These are phyloP conservation scores for Remersonia thermophila DNA, from an alignment of 2,329 filamentous ascomycete genomes.

Conservation along the genomic window DNA sequence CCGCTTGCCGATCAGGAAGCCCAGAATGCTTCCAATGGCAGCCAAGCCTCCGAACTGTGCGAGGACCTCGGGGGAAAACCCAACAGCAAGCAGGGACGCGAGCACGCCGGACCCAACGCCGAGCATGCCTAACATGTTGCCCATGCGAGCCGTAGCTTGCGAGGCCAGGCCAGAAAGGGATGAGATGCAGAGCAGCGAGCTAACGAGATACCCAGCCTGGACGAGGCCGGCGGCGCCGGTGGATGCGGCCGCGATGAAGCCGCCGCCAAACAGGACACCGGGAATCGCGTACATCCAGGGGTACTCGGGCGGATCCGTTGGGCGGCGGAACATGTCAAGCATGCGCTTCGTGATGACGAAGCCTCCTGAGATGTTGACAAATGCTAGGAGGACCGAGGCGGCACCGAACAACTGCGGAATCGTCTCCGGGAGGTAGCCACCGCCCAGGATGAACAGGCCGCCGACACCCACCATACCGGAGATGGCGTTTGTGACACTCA, in stretches of 20 bases:
- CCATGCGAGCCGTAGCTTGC: conserved; percentile 69
- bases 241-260: conserved; percentile 65
- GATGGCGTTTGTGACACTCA: conserved; percentile 90
- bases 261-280: conserved; percentile 63
- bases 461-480: conserved; percentile 84
- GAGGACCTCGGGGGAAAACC: conserved; percentile 66
- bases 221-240: conserved; percentile 76
- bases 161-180: conserved; percentile 74
- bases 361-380: conserved; percentile 78
- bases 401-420: conserved; percentile 70
- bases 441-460: conserved; percentile 79
- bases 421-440: conserved; percentile 64
- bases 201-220: conserved; percentile 77
- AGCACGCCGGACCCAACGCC: conserved; percentile 75
- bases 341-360: conserved; percentile 90
- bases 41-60: conserved; percentile 71
- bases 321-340: conserved; percentile 83
- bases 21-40: conserved; percentile 51
- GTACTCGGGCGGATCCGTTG: conserved; percentile 78
- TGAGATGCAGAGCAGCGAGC: conserved; percentile 72
- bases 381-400: conserved; percentile 68
- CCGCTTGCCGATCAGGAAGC: conserved; percentile 67
- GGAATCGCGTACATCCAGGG: conserved; percentile 78
- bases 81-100: conserved; percentile 68
- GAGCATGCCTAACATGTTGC: conserved; percentile 76